Conservation (phyloP, 305 asterid species). For the Striga hermonthica region DNA sequence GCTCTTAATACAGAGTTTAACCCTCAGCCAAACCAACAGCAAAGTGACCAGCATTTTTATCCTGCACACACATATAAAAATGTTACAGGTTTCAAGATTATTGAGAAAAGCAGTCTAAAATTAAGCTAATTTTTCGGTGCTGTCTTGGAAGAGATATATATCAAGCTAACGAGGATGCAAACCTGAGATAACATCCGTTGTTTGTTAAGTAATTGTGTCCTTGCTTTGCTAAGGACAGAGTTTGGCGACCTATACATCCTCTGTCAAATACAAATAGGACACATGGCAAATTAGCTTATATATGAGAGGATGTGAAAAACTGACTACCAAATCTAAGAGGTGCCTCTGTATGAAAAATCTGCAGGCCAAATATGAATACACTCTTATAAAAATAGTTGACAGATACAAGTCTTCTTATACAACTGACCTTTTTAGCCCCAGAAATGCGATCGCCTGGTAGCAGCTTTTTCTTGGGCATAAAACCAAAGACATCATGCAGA, state of each 20-base stretch:
- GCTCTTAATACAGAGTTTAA: conserved; percentile 8
- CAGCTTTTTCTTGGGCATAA: conserved; percentile 59
- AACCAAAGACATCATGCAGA: conserved; percentile 82
- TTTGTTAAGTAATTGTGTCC: conserved; percentile 77
- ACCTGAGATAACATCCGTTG: conserved; percentile 53
- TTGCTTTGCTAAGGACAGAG: conserved; percentile 73
- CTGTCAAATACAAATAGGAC: conserved; percentile 34
- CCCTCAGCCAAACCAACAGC: conserved; percentile 34
- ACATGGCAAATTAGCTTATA: neutral
- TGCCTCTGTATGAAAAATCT: too few relatives aligned
- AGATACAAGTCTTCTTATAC: too few relatives aligned
- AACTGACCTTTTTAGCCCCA: conserved; percentile 63
- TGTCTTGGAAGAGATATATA: neutral
- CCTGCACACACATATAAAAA: conserved; percentile 35
- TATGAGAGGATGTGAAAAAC: neutral
- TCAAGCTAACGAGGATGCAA: neutral
- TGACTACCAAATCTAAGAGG: neutral
- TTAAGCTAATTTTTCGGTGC: neutral
- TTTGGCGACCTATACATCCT: conserved; percentile 76
- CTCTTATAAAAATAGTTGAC: neutral
- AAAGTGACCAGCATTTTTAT: conserved; percentile 40
- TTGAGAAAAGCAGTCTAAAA: neutral
- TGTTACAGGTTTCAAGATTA: neutral
- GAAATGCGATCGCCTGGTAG: conserved; percentile 51
- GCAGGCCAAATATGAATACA: neutral